A percentile compares a stretch with the other conserved stretches of the same genome.
Conservation (phyloP, 768 basidiomycete species). For the Collybiopsis confluens region DNA sequence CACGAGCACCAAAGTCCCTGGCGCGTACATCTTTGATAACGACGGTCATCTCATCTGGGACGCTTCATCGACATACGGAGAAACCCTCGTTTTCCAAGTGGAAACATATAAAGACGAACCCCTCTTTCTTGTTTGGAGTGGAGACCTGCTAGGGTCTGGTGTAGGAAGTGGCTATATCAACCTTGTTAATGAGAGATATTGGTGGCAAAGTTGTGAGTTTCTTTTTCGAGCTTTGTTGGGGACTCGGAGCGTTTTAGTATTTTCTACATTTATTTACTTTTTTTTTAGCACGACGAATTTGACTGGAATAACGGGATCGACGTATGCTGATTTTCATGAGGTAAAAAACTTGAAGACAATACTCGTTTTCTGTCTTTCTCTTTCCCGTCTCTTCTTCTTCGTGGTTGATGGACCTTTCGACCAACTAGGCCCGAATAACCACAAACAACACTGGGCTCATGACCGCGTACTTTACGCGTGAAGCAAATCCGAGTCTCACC, state of each 20-base stretch:
- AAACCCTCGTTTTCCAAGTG: neutral
- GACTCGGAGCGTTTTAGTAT: neutral
- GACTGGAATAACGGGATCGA: neutral
- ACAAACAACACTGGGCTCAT: slow-evolving; percentile 1
- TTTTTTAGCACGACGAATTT: slow-evolving; percentile 4
- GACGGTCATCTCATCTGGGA: slow-evolving; percentile 2
- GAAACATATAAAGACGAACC: slow-evolving; percentile 2
- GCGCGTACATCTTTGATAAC: neutral
- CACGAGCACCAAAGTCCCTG: neutral
- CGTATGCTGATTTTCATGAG: slow-evolving; percentile 3
- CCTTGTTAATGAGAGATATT: neutral
- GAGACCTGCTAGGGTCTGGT: neutral
- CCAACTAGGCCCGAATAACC: neutral
- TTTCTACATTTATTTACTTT: neutral
- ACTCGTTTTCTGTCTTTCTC: no score
- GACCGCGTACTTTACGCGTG: neutral
- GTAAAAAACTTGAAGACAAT: no score
- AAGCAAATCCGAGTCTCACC: neutral
- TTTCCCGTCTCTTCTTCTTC: no score
- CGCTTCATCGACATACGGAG: neutral
- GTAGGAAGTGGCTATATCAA: neutral
- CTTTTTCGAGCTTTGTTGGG: neutral
- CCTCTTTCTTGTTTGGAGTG: neutral
- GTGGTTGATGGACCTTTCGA: neutral
- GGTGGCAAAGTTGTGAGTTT: slow-evolving; percentile 1